Conservation (phyloP, 2,329 filamentous ascomycete species). For the Alternaria hordeiaustralica region DNA sequence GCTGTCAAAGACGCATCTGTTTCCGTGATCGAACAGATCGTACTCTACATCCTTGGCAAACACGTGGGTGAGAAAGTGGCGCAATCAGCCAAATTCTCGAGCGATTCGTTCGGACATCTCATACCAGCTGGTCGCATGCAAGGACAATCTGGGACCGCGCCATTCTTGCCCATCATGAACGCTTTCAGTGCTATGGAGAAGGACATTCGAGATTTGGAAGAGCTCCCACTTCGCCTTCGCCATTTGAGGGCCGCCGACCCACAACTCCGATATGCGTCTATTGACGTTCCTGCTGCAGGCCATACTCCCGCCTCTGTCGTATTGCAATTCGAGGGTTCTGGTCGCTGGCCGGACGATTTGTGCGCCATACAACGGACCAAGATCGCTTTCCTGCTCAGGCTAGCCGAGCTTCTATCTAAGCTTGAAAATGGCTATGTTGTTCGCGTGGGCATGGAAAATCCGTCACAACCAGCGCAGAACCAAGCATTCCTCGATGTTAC, state of each 20-base stretch:
- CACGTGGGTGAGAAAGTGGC: conserved; percentile 70
- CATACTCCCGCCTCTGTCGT: conserved; percentile 73
- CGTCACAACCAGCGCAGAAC: conserved; percentile 72
- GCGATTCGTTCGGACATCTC: conserved; percentile 55
- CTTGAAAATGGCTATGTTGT: conserved; percentile 67
- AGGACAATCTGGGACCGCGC: conserved; percentile 50
- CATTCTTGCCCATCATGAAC: conserved; percentile 73
- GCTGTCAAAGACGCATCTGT: conserved; percentile 62
- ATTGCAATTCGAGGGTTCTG: conserved; percentile 91
- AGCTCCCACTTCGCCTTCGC: conserved; percentile 84
- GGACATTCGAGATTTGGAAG: conserved; percentile 77
- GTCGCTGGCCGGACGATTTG: conserved; percentile 91
- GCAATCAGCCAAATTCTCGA: conserved; percentile 55
- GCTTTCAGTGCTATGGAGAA: conserved; percentile 77
- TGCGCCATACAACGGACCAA: conserved; percentile 93
- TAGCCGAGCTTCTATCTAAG: conserved; percentile 74
- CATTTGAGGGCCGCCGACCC: conserved; percentile 77
- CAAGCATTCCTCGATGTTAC: conserved; percentile 82
- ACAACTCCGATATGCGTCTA: conserved; percentile 75
- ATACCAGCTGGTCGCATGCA: conserved; percentile 48
- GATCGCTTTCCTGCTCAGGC: conserved; percentile 79
- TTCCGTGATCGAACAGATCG: conserved; percentile 80
- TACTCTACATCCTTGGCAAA: conserved; percentile 71
- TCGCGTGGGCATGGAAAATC: conserved; percentile 82
- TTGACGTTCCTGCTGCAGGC: conserved; percentile 60